A percentile compares a stretch with the other conserved stretches of the same genome.
These are phyloP conservation scores for Farysia itapuensis DNA, from an alignment of 1,284 basidiomycete species.

Conservation along the genomic window DNA sequence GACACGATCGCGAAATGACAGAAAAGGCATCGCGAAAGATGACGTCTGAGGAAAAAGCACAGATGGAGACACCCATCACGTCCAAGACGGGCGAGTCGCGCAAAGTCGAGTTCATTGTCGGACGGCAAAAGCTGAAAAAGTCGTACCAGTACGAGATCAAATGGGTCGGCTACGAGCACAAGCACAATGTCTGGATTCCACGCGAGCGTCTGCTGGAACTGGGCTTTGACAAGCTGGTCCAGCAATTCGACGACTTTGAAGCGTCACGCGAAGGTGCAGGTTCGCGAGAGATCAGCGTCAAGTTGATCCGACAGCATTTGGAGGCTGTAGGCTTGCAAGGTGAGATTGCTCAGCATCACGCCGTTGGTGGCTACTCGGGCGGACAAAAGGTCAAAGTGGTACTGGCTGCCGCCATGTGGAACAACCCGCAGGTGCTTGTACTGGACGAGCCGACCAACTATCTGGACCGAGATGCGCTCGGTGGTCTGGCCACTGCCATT, in stretches of 20 bases:
- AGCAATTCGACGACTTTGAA: slow-evolving; percentile 96
- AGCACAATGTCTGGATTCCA: slow-evolving; percentile 89
- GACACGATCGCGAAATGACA: slow-evolving; percentile 90
- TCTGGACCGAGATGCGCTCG: slow-evolving; percentile 68
- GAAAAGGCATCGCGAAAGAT: slow-evolving; percentile 87
- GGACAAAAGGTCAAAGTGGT: slow-evolving; percentile 92
- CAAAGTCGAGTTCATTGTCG: slow-evolving; percentile 85
- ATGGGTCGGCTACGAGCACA: slow-evolving; percentile 91
- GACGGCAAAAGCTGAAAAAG: slow-evolving; percentile 97
- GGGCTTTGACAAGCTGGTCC: slow-evolving; percentile 87
- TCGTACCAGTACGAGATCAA: slow-evolving; percentile 91
- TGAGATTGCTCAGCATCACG: slow-evolving; percentile 59
- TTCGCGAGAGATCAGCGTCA: slow-evolving; percentile 69
- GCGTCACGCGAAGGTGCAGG: slow-evolving; percentile 69
- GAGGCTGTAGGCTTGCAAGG: slow-evolving; percentile 84
- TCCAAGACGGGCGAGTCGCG: slow-evolving; percentile 89
- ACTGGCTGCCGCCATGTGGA: slow-evolving; percentile 59
- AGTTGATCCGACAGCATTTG: slow-evolving; percentile 58
- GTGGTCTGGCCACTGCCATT: slow-evolving; percentile 93
- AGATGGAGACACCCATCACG: slow-evolving; percentile 84
- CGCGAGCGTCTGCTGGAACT: slow-evolving; percentile 85
- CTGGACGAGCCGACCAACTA: slow-evolving; percentile 85
- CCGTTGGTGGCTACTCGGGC: slow-evolving; percentile 55
- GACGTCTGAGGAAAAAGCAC: slow-evolving; percentile 79
- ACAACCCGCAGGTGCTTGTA: slow-evolving; percentile 57